Base-by-base conservation (phyloP, 176 grass and related monocot species). In the Oryza brachyantha region DNA sequence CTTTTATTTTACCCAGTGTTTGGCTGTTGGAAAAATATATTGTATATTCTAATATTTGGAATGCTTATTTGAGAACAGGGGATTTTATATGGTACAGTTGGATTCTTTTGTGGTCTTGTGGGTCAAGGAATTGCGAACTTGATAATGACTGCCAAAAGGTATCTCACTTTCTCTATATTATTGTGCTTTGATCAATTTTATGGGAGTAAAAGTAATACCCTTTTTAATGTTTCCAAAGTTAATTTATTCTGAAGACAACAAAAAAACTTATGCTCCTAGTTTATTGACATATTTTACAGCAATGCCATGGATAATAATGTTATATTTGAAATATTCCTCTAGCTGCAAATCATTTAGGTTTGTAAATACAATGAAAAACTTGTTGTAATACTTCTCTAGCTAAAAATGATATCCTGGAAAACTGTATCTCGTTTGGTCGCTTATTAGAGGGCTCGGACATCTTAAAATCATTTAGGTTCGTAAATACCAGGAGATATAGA, bases 121-220 rank as follows among this genome's bases (percentile, higher is more conserved):
- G 91, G 94, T 52, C 91, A 97, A 92, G 94, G 94, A 29, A 94
- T 97, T 81, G 94, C 94, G 27, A 97, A 97, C 85, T 86, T 97
- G 89, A 97, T 97, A 81, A 97, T 97, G 94, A 94, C 91, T 13
- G 87, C 91, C 64, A 97, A 97, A 84, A 69, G 91, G 89, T 91
- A 78, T 79, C 60, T 25, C 16, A 46, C 22, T 73, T 13, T 78
- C 36, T 12, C 60, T 72, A n/a, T 37, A 29, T 86, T 50, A 21
- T 24, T 2, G 35, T 61, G 29, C 13, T 57, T 61, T 71, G 7
- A 46, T 24, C 19, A 46, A 38, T 35, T 58, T 62, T 17, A 66
- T 42, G 8, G 14, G 13, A 66, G 21, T 25, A 2, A 66, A 34
- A 52, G 27, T 25, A 68, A 42, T 42, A 41, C 13, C n/a, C 13